A percentile compares a stretch with the other conserved stretches of the same genome.
Evolutionary conservation across 495 filamentous ascomycete genomes (phyloP).

Genomic region (Podospora sp.): DNA sequence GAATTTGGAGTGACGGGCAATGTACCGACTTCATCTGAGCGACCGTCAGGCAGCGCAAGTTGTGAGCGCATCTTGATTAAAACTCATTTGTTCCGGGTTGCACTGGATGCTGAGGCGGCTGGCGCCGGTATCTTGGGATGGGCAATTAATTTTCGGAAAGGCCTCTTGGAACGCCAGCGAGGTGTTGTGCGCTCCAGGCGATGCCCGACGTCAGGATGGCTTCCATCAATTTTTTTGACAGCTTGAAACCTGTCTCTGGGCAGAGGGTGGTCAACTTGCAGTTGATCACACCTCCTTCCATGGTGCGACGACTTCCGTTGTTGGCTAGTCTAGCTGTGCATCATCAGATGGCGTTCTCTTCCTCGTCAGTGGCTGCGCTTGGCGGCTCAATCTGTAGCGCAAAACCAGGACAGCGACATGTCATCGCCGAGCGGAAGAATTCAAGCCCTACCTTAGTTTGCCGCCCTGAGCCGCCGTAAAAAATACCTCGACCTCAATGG

Average conservation of each 20-base stretch:
- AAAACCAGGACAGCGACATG: constrained; percentile 7
- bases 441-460: background rate
- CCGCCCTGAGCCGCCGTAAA: background rate
- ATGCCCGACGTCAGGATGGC: background rate
- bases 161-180: background rate
- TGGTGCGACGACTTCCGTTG: constrained; percentile 7
- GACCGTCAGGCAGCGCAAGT: background rate
- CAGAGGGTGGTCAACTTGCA: background rate
- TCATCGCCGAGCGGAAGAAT: background rate
- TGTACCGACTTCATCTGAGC: background rate
- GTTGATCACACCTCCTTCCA: background rate
- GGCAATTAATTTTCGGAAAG: constrained; percentile 16
- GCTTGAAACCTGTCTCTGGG: background rate
- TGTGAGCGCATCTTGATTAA: background rate
- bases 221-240: background rate
- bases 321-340: constrained; percentile 16
- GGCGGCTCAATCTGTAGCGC: background rate
- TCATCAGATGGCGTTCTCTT: constrained; percentile 13
- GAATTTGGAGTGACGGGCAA: constrained; percentile 11
- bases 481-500: background rate
- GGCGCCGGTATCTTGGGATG: constrained; percentile 1
- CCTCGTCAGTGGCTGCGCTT: constrained; percentile 22
- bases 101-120: background rate
- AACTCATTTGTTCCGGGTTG: background rate
- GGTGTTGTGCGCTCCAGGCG: background rate